Conservation (phyloP, 78 protist genomes). For the Isochrysis galbana region DNA sequence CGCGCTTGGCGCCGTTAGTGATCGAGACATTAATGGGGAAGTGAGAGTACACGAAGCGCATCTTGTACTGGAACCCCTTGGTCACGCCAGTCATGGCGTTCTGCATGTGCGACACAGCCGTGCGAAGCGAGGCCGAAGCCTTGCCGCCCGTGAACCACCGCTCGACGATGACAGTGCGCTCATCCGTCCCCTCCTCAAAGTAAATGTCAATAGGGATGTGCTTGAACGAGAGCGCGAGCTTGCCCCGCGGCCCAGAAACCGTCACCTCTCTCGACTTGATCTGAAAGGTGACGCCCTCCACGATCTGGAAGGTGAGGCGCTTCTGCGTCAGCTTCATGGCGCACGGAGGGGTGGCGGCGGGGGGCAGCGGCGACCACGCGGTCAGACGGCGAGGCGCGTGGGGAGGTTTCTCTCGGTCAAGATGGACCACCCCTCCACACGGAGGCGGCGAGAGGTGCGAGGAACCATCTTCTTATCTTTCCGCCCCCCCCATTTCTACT, state of each 20-base stretch:
- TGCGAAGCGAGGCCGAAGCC: conserved; percentile 85
- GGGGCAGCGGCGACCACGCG: too few relatives aligned
- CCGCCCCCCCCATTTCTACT: too few relatives aligned
- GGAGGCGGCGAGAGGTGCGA: too few relatives aligned
- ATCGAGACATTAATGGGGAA: conserved; percentile 94
- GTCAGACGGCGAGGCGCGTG: too few relatives aligned
- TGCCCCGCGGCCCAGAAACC: conserved; percentile 96
- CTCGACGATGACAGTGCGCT: conserved; percentile 39
- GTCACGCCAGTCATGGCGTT: conserved; percentile 98
- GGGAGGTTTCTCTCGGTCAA: too few relatives aligned
- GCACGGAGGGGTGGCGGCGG: not conserved
- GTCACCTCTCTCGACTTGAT: conserved; percentile 77
- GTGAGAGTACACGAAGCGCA: conserved; percentile 97
- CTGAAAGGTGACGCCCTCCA: conserved; percentile 52
- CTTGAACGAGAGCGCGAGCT: conserved; percentile 78
- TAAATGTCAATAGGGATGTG: conserved; percentile 82
- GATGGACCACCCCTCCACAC: too few relatives aligned
- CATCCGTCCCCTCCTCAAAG: not conserved
- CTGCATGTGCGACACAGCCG: conserved; percentile 86
- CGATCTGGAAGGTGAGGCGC: not conserved
- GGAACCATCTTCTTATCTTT: too few relatives aligned
- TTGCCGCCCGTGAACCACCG: conserved; percentile 88
- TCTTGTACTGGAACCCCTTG: conserved; percentile 96
- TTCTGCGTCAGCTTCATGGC: not conserved
- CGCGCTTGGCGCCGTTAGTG: conserved; percentile 61